Evolutionary conservation across 108 stramenopile species (phyloP), one percentile per base, ranked within the genome.

Genomic region (Skeletonema marinoi): DNA sequence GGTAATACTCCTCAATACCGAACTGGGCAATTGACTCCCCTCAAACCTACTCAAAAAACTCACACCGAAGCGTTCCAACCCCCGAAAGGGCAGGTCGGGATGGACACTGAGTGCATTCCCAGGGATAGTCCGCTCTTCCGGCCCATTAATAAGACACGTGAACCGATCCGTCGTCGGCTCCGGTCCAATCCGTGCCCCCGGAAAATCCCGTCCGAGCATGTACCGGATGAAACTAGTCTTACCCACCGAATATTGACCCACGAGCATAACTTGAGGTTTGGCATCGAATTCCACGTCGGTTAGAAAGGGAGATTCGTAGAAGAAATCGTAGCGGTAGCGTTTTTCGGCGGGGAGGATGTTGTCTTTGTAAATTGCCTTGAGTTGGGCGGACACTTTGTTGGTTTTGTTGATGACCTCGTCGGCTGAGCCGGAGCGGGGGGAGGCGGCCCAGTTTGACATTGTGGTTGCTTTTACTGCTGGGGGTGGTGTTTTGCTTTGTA

Each of bases 141-240:
- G 94, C 14, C 97, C 97, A 77, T 98, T 95, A 82, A 98, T 95
- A 51, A 99, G 75, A 30, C 95, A 96, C 5, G 93, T 96, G 81
- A 99, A 99, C 2, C 97, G 85, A 86, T 98, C 98, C 1, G 98
- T 99, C 2, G 98, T 99, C 1, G 98, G 98, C 84, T 99, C 99
- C 10, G 99, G 99, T 14, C 99, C 99, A 66, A 99, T 98, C 21
- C 99, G 71, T 68, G 91, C 90, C 59, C 97, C 91, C 16, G 95
- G 95, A 71, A 96, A 96, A 78, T 95, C 93, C 32, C 93, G 65
- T 35, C 95, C 95, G 35, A 96, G 77, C 60, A 97, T 70, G 75
- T 95, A 97, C 12, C 92, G 81, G 69, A 95, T 92, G 65, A 95
- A 95, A 10, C 89, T 87, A 7, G 98, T 98, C 61, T 99, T 99